Conservation (phyloP, 1,284 basidiomycete genomes). For the Cystobasidium sp. region DNA sequence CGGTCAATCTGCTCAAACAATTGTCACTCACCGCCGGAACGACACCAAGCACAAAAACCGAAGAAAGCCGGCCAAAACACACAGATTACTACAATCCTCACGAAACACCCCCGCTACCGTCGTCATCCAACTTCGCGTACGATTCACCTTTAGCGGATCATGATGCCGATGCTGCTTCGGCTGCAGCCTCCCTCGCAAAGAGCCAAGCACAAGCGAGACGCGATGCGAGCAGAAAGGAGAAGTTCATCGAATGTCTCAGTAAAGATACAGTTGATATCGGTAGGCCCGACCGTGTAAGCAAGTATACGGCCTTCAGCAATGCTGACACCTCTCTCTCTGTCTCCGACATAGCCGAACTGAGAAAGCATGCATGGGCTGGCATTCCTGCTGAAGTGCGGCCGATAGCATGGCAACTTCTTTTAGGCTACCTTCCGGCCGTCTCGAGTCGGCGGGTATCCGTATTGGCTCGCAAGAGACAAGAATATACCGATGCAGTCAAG, state of each 20-base stretch:
- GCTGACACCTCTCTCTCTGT: not conserved
- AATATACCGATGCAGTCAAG: slow-evolving; percentile 87
- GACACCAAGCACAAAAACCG: not conserved
- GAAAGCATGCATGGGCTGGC: slow-evolving; percentile 94
- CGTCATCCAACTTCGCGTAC: slow-evolving; percentile 19
- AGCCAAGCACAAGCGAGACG: slow-evolving; percentile 47
- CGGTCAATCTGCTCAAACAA: slow-evolving; percentile 36
- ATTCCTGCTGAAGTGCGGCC: slow-evolving; percentile 86
- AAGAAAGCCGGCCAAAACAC: slow-evolving; percentile 6
- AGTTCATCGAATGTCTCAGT: slow-evolving; percentile 51
- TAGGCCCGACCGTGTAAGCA: slow-evolving; percentile 57
- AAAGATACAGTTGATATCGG: slow-evolving; percentile 68
- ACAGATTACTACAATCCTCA: slow-evolving; percentile 38
- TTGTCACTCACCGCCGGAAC: slow-evolving; percentile 1
- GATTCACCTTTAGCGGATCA: slow-evolving; percentile 38
- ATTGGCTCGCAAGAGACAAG: slow-evolving; percentile 83
- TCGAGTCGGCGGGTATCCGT: slow-evolving; percentile 75
- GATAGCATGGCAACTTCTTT: slow-evolving; percentile 89
- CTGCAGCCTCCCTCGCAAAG: slow-evolving; percentile 41
- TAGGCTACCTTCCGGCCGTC: slow-evolving; percentile 90
- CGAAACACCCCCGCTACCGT: slow-evolving; percentile 28
- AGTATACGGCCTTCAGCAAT: slow-evolving; percentile 3
- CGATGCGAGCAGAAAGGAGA: slow-evolving; percentile 47
- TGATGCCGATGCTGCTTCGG: slow-evolving; percentile 34
- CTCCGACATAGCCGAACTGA: slow-evolving; percentile 71